Percentiles rank a stretch among this genome's conserved stretches.
Evolutionary conservation across 2,329 filamentous ascomycete species (phyloP).

Genomic region (Aaosphaeria pasadenensis): DNA sequence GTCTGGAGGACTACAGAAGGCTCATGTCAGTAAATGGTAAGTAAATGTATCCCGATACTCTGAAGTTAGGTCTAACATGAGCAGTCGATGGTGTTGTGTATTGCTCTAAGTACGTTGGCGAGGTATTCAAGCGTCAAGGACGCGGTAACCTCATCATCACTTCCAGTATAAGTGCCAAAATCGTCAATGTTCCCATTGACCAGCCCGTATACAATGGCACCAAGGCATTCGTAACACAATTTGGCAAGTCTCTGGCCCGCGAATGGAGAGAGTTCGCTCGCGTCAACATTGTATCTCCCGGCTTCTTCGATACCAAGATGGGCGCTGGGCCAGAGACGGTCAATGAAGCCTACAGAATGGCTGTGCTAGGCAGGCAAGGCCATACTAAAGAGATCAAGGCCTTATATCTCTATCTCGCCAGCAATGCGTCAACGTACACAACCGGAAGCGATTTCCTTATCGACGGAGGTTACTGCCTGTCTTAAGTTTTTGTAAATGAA

Average conservation of each 20-base stretch:
- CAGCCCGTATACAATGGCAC: constrained; percentile 47
- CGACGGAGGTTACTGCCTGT: constrained; percentile 67
- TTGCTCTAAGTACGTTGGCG: constrained; percentile 42
- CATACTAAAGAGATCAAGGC: constrained; percentile 74
- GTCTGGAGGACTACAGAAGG: constrained; percentile 62
- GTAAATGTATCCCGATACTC: not conserved
- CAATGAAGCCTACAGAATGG: constrained; percentile 69
- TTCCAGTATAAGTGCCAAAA: constrained; percentile 67
- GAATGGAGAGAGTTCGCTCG: constrained; percentile 67
- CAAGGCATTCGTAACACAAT: constrained; percentile 63
- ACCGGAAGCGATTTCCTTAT: constrained; percentile 72
- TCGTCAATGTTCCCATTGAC: constrained; percentile 76
- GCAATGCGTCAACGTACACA: constrained; percentile 75
- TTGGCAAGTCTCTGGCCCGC: constrained; percentile 60
- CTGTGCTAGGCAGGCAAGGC: constrained; percentile 72
- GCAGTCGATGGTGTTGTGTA: constrained; percentile 56
- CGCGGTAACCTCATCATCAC: constrained; percentile 63
- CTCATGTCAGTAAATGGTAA: constrained; percentile 60
- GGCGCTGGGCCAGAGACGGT: constrained; percentile 59
- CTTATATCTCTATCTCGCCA: constrained; percentile 74
- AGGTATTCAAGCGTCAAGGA: constrained; percentile 42
- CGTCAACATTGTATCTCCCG: constrained; percentile 63
- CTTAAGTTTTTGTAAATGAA: constrained; percentile 8
- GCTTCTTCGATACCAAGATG: constrained; percentile 64
- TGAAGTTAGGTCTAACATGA: not conserved